Percentiles rank a stretch among this genome's conserved stretches.
These are phyloP conservation scores for Carnegiea gigantea DNA, from an alignment of 179 eudicot genomes.

Conservation along the genomic window DNA sequence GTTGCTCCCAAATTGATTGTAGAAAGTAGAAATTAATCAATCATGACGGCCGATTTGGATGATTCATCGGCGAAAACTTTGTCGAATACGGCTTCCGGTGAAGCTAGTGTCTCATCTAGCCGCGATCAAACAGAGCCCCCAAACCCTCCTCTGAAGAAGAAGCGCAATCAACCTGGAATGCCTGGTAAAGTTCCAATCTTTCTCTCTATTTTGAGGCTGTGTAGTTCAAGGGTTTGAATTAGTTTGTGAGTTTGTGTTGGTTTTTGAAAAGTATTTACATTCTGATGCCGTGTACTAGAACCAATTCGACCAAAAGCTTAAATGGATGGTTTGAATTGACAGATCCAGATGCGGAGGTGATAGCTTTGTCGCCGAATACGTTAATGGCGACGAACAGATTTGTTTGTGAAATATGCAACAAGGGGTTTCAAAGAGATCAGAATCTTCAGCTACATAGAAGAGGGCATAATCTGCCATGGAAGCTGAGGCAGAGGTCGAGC, in stretches of 20 bases:
- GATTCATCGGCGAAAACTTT: constrained; percentile 53
- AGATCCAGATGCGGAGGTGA: constrained; percentile 57
- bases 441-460: constrained; percentile 49
- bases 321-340: not conserved
- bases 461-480: constrained; percentile 54
- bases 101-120: constrained; percentile 63
- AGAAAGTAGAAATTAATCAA: not conserved
- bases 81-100: constrained; percentile 56
- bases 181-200: constrained; percentile 51
- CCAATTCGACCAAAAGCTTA: too few species aligned
- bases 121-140: constrained; percentile 49
- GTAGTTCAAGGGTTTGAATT: not conserved
- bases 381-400: constrained; percentile 50
- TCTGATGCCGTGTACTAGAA: too few species aligned
- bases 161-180: constrained; percentile 93
- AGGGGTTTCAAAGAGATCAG: constrained; percentile 52
- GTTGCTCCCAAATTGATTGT: not conserved
- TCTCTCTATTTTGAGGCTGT: not conserved
- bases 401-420: constrained; percentile 48
- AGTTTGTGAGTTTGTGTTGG: not conserved
- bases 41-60: constrained; percentile 57
- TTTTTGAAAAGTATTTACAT: too few species aligned
- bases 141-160: constrained; percentile 49
- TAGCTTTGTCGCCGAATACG: constrained; percentile 47
- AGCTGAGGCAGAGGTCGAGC: constrained; percentile 42